Percentiles rank a stretch among this genome's conserved stretches.
These are phyloP conservation scores for Leishmania major DNA, from an alignment of 208 protist species.

Conservation along the genomic window DNA sequence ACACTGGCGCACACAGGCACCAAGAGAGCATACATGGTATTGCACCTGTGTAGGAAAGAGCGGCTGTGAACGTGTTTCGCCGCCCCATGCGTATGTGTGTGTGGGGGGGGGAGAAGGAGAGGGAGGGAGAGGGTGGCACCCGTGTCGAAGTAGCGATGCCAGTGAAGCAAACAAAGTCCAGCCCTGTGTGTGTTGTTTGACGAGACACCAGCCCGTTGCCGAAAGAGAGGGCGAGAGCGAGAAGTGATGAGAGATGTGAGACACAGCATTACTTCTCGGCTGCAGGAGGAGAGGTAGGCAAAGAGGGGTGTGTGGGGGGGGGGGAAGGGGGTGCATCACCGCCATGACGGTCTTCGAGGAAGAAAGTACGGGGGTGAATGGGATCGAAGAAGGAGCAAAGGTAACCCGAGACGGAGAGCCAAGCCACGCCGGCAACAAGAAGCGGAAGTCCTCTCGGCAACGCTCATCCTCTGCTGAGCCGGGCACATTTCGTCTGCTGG, in stretches of 20 bases:
- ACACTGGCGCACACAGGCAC: background rate
- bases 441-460: background rate
- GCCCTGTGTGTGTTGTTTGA: background rate
- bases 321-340: background rate
- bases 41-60: background rate
- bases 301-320: background rate
- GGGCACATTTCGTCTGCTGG: background rate
- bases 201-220: background rate
- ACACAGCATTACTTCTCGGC: background rate
- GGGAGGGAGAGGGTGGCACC: background rate
- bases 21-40: background rate
- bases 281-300: background rate
- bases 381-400: background rate
- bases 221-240: background rate
- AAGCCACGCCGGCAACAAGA: background rate
- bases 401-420: background rate
- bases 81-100: no score
- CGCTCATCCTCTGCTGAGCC: background rate
- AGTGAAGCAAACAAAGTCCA: background rate
- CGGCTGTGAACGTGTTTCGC: background rate
- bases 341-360: background rate
- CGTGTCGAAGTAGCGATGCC: background rate
- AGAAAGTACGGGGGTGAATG: background rate
- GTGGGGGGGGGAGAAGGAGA: no score
- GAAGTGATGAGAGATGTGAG: background rate